phyloP scores from a whole-genome alignment of 768 basidiomycete genomes.

The Termitomyces bulborhizus region DNA sequence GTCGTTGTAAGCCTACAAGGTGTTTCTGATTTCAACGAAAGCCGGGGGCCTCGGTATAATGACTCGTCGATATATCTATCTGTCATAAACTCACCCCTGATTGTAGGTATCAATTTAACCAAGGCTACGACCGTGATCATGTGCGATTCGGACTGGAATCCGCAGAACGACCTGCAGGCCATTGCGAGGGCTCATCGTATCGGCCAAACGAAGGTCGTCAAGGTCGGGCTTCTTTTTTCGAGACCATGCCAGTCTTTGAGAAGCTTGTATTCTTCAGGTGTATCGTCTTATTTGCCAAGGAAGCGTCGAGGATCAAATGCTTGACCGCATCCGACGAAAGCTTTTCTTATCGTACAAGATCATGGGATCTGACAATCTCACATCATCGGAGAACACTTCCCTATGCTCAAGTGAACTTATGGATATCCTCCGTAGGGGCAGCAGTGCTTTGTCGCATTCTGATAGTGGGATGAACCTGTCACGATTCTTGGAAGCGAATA shows the following conservation, averaged over 20 bases:
- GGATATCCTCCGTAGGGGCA: conserved; percentile 52
- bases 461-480: conserved; percentile 33
- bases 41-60: conserved; percentile 62
- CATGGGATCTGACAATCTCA: conserved; percentile 36
- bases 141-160: conserved; percentile 68
- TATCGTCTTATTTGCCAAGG: conserved; percentile 64
- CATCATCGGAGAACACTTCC: conserved; percentile 18
- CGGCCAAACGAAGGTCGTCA: conserved; percentile 67
- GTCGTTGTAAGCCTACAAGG: conserved; percentile 42
- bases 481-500: conserved; percentile 37
- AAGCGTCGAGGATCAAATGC: conserved; percentile 73
- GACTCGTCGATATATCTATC: conserved; percentile 12
- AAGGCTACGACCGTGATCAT: conserved; percentile 78
- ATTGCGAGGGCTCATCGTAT: conserved; percentile 83
- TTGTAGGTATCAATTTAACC: conserved; percentile 71
- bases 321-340: conserved; percentile 66
- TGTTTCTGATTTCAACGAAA: conserved; percentile 65
- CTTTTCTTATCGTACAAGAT: conserved; percentile 61
- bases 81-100: conserved; percentile 12
- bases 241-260: background rate
- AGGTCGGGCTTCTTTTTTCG: conserved; percentile 26
- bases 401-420: conserved; percentile 42
- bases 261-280: conserved; percentile 33
- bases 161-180: conserved; percentile 79
- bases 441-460: conserved; percentile 41